Base-by-base conservation (phyloP, 352 stramenopile genomes). In the Globisporangium uncinulatum region DNA sequence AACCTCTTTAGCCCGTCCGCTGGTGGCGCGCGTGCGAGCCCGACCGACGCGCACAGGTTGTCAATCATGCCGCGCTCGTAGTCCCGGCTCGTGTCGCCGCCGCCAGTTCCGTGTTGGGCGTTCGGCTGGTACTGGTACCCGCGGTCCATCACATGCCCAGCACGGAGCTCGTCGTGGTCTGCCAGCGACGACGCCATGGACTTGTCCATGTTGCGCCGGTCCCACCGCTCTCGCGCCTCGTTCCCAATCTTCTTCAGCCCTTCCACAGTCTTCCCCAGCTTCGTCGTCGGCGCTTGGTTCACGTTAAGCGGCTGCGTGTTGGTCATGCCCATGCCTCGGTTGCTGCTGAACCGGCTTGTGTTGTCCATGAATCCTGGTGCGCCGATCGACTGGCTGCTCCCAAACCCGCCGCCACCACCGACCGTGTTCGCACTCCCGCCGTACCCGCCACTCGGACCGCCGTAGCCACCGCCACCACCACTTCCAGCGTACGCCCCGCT, bases 121-220 rank as follows among this genome's bases (percentile, higher is more conserved):
- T 87, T 85, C 4, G 82, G 78, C 56, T 90, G 81, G 58, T 85
- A 89, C 45, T 70, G 51, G 56, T 88, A 83, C 1, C 79, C 79
- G n/a, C 79, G 79, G 29, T 93, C 82, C 57, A 88, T 73, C 31
- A 91, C 66, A 34, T 83, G 66, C 0, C 78, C 81, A 8, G 82
- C 76, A n/a, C 69, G 77, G 43, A 93, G 61, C 50, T 93, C 85
- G 45, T 95, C 85, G 59, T 95, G 81, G 62, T 95, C 85, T 41
- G 85, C 83, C 17, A 95, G 67, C 10, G 85, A 95, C n/a, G 81
- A 88, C n/a, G 73, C 83, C 71, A 95, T 95, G 15, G 81, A 92
- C 67, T 93, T 93, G 66, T 95, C 85, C 79, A 95, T 92, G 74
- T 95, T 93, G 39, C 85, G 85, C 17, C 83, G 78, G 20, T 95